A percentile compares a stretch with the other conserved stretches of the same genome.
Conservation (phyloP, 176 grass and related monocot genomes). For the Zizania latifolia region DNA sequence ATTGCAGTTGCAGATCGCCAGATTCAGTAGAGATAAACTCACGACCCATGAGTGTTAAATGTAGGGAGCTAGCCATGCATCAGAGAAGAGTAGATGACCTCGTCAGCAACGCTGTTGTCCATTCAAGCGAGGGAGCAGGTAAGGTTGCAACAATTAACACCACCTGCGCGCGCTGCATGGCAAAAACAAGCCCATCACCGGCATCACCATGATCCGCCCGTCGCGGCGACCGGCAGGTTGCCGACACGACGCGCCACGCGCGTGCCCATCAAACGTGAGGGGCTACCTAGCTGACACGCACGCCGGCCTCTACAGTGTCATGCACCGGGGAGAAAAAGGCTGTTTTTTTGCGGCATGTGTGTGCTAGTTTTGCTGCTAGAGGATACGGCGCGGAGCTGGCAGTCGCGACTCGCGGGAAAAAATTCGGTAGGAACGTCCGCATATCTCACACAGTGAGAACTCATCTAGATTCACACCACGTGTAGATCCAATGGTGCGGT, state of each 20-base stretch:
- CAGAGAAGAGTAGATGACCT: not conserved
- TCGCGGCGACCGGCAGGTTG: not conserved
- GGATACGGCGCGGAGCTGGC: not conserved
- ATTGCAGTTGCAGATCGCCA: not conserved
- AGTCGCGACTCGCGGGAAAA: no score
- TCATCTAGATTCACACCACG: no score
- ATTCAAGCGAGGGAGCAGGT: not conserved
- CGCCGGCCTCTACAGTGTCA: not conserved
- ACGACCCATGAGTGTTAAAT: not conserved
- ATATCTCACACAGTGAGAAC: no score
- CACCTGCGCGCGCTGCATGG: not conserved
- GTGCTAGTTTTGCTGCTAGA: not conserved
- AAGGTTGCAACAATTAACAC: constrained; percentile 7
- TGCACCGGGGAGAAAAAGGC: not conserved
- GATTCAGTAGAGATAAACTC: not conserved
- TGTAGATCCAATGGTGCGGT: no score
- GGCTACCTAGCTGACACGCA: not conserved
- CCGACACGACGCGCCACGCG: not conserved
- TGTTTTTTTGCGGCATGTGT: not conserved
- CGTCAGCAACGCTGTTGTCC: not conserved
- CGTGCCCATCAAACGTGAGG: not conserved
- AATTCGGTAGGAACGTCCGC: no score
- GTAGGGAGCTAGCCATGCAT: not conserved
- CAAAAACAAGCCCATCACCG: not conserved
- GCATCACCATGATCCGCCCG: not conserved